A percentile compares a stretch with the other conserved stretches of the same genome.
These are phyloP conservation scores for Irpex sp. DNA, from an alignment of 1,284 basidiomycete genomes.

Conservation along the genomic window DNA sequence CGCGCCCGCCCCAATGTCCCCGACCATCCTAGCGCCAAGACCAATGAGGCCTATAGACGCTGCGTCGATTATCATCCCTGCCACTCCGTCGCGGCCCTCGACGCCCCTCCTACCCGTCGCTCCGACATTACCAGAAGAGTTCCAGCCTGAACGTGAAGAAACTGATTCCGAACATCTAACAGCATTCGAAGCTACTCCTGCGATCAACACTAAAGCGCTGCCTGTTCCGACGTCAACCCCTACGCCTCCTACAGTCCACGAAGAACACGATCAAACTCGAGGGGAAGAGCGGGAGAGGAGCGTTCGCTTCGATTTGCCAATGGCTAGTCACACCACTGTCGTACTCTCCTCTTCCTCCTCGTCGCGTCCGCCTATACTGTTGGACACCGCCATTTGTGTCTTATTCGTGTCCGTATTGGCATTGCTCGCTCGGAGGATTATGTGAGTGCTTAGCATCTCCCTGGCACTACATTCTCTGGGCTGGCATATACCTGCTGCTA, in stretches of 20 bases:
- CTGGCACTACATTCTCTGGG: too few relatives aligned
- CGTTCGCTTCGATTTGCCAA: background rate
- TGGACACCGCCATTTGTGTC: conserved; percentile 68
- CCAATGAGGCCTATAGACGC: conserved; percentile 25
- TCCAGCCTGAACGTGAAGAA: background rate
- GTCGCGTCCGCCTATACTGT: conserved; percentile 51
- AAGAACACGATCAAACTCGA: background rate
- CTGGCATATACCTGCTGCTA: background rate
- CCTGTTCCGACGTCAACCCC: background rate
- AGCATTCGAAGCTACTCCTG: background rate
- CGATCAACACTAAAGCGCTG: background rate
- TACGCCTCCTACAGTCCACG: background rate
- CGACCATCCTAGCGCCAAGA: conserved; percentile 25
- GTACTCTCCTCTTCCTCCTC: background rate
- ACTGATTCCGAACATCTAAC: background rate
- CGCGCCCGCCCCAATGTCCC: conserved; percentile 11
- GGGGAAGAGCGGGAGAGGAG: background rate
- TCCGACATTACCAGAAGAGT: conserved; percentile 1
- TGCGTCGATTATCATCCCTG: conserved; percentile 21
- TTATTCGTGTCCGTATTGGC: conserved; percentile 61
- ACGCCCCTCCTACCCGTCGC: conserved; percentile 13
- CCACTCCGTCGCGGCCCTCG: conserved; percentile 11
- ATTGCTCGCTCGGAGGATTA: conserved; percentile 56
- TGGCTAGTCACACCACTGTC: background rate
- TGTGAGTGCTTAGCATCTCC: background rate